Evolutionary conservation across 805 yeast genomes (phyloP).

Genomic region (Zygotorulaspora chibaensis): DNA sequence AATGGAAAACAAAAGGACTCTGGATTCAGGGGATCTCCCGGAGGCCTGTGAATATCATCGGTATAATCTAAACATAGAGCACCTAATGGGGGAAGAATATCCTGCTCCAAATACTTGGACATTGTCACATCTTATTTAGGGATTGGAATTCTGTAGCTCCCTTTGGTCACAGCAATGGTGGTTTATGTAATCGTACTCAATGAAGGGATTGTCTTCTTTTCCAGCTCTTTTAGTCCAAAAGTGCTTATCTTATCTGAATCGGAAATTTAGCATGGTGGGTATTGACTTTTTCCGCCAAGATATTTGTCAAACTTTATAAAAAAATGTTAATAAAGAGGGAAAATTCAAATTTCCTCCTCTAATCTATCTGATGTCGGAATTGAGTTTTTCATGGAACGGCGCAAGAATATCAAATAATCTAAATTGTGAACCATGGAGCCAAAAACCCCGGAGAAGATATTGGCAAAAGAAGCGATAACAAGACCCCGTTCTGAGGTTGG

Average conservation of each 20-base stretch:
- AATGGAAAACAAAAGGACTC: constrained; percentile 28
- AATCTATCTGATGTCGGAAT: neutral
- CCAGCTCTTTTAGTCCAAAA: too few relatives aligned
- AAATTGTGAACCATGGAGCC: neutral
- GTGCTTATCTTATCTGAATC: neutral
- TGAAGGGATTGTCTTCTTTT: too few relatives aligned
- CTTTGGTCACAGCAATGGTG: too few relatives aligned
- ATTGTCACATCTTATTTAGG: constrained; percentile 7
- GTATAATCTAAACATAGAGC: constrained; percentile 31
- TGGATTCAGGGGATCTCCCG: constrained; percentile 32
- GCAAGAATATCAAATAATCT: too few relatives aligned
- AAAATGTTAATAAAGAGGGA: neutral
- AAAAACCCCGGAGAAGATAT: neutral
- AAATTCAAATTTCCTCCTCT: neutral
- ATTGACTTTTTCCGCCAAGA: neutral
- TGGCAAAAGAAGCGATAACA: neutral
- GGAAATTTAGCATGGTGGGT: neutral
- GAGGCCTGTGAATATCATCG: constrained; percentile 35
- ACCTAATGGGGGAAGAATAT: constrained; percentile 28
- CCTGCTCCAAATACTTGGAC: constrained; percentile 22
- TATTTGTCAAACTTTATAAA: neutral
- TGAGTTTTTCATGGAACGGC: too few relatives aligned
- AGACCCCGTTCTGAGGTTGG: neutral
- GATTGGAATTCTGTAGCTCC: too few relatives aligned
- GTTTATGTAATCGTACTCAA: too few relatives aligned